A percentile compares a stretch with the other conserved stretches of the same genome.
Conservation (phyloP, 164 flowering plant genomes). For the Nymphaea colorata region DNA sequence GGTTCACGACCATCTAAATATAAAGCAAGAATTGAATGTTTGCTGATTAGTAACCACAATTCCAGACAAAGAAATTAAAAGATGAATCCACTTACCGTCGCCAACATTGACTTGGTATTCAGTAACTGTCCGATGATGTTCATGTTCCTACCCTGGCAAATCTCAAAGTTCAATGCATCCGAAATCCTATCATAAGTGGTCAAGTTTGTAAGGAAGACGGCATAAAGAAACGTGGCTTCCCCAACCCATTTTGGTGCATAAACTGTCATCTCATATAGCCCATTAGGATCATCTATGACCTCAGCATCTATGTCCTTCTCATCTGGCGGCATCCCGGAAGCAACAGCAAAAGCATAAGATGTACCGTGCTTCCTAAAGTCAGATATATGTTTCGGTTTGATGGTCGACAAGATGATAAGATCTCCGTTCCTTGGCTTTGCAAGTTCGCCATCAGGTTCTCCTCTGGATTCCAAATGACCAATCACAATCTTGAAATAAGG, state of each 20-base stretch:
- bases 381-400: conserved; percentile 27
- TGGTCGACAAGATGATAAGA: conserved; percentile 35
- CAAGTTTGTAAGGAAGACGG: neutral
- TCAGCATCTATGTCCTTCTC: too few relatives aligned
- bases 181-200: neutral
- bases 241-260: neutral
- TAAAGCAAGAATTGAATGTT: neutral
- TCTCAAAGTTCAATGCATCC: neutral
- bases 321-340: neutral
- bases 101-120: neutral
- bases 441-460: conserved; percentile 13
- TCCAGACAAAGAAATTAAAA: too few relatives aligned
- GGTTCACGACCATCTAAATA: neutral
- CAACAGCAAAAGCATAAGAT: neutral
- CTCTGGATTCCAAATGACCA: neutral
- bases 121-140: neutral
- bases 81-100: neutral
- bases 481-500: conserved; percentile 5
- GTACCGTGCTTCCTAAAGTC: conserved; percentile 20
- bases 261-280: neutral
- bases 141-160: too few relatives aligned
- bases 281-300: neutral
- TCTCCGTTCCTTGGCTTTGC: conserved; percentile 51
- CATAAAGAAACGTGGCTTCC: neutral
- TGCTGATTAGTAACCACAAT: neutral